Evolutionary conservation across 164 flowering plant genomes (phyloP).

Genomic region (Dillenia suffruticosa): DNA sequence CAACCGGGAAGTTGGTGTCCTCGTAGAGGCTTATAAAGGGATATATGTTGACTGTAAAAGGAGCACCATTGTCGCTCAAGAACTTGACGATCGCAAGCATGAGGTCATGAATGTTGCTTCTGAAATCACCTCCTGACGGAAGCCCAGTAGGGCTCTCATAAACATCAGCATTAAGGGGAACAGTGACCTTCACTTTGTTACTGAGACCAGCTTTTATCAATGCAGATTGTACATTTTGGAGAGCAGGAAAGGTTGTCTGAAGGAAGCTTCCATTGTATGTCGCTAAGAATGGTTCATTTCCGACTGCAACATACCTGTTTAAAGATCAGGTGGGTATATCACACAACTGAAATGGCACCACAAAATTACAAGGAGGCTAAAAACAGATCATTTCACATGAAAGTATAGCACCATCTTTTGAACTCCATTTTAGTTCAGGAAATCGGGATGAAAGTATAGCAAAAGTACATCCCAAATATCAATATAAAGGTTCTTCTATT

Average conservation of each 20-base stretch:
- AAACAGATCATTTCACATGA: too few species aligned
- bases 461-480: too few species aligned
- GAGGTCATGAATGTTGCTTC: conserved; percentile 65
- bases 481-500: too few species aligned
- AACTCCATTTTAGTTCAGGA: too few species aligned
- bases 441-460: too few species aligned
- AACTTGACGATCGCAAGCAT: conserved; percentile 67
- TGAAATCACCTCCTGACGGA: conserved; percentile 89
- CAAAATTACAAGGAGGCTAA: too few species aligned
- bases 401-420: too few species aligned
- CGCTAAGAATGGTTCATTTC: conserved; percentile 80
- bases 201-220: conserved; percentile 69
- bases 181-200: conserved; percentile 60
- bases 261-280: conserved; percentile 79
- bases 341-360: not conserved
- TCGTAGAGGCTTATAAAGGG: conserved; percentile 83
- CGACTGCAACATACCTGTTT: conserved; percentile 87
- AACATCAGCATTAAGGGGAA: conserved; percentile 82
- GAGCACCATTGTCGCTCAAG: conserved; percentile 59
- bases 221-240: conserved; percentile 73
- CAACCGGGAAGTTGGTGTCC: conserved; percentile 72
- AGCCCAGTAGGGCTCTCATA: conserved; percentile 34
- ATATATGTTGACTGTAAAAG: conserved; percentile 85
- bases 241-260: conserved; percentile 72
- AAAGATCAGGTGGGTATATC: not conserved